A percentile compares a stretch with the other conserved stretches of the same genome.
Evolutionary conservation across 768 basidiomycete genomes (phyloP).

Genomic region (Ramaria sp.): DNA sequence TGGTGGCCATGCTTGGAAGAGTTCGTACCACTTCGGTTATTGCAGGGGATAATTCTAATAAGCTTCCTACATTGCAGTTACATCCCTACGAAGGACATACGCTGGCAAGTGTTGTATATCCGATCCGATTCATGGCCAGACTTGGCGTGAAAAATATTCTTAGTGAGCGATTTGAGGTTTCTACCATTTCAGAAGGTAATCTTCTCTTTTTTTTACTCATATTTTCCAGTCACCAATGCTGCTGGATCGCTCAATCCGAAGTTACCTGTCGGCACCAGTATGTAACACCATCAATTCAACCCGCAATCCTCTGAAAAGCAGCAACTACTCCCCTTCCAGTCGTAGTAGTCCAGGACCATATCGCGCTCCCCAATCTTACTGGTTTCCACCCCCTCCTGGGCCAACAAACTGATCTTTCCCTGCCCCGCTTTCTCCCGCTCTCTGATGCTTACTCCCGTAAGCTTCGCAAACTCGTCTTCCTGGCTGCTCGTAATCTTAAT

Average conservation of each 20-base stretch:
- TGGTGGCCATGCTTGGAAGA: constrained; percentile 84
- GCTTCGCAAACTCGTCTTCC: constrained; percentile 64
- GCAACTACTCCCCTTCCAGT: constrained; percentile 32
- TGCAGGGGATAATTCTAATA: background rate
- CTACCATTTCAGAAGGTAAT: background rate
- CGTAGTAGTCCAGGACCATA: constrained; percentile 75
- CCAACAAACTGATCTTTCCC: constrained; percentile 42
- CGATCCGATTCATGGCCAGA: constrained; percentile 67
- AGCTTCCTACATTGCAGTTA: constrained; percentile 36
- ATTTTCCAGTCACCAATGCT: constrained; percentile 69
- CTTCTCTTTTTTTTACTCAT: background rate
- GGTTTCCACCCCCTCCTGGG: constrained; percentile 78
- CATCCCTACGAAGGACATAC: constrained; percentile 80
- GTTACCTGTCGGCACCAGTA: constrained; percentile 75
- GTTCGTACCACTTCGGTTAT: constrained; percentile 27
- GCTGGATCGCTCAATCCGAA: constrained; percentile 69
- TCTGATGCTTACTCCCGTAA: constrained; percentile 71
- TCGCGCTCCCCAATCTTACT: constrained; percentile 68
- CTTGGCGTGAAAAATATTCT: constrained; percentile 69
- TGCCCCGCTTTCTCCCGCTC: constrained; percentile 73
- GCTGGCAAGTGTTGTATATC: constrained; percentile 60
- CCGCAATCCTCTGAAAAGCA: background rate
- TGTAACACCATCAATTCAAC: constrained; percentile 13
- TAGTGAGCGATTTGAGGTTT: constrained; percentile 35
- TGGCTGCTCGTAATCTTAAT: constrained; percentile 53